phyloP scores from a whole-genome alignment of 805 yeast genomes.

The Grigorovia jiainica region DNA sequence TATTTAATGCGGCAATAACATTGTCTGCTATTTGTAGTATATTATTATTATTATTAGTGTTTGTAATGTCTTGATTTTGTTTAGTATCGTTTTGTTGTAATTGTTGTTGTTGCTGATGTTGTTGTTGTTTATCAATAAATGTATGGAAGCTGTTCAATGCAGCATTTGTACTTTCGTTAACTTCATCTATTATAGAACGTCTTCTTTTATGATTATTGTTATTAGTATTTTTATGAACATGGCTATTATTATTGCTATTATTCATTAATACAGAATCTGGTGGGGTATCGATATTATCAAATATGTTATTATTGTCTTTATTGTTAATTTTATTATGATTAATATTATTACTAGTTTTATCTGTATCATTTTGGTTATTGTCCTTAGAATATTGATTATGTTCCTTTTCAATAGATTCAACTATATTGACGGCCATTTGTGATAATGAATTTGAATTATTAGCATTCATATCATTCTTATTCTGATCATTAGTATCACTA shows the following conservation, averaged over 20 bases:
- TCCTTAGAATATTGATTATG: slow-evolving; percentile 8
- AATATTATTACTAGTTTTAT: neutral
- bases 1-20: slow-evolving; percentile 20
- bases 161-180: neutral
- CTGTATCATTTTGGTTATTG: too few relatives aligned
- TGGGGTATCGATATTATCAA: neutral
- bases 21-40: slow-evolving; percentile 20
- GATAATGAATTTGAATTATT: slow-evolving; percentile 1
- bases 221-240: neutral
- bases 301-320: neutral
- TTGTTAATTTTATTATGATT: neutral
- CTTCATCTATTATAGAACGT: too few relatives aligned
- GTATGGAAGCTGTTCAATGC: neutral
- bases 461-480: neutral
- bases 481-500: neutral
- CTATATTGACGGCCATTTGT: slow-evolving; percentile 22
- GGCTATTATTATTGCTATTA: neutral
- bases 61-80: neutral
- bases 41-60: slow-evolving; percentile 13
- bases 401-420: slow-evolving; percentile 16
- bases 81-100: too few relatives aligned
- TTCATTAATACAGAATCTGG: neutral
- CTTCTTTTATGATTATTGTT: neutral
- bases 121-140: neutral
- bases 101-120: neutral